Percentiles rank a stretch among this genome's conserved stretches.
Evolutionary conservation across 768 basidiomycete genomes (phyloP).

Genomic region (Trametes maxima): DNA sequence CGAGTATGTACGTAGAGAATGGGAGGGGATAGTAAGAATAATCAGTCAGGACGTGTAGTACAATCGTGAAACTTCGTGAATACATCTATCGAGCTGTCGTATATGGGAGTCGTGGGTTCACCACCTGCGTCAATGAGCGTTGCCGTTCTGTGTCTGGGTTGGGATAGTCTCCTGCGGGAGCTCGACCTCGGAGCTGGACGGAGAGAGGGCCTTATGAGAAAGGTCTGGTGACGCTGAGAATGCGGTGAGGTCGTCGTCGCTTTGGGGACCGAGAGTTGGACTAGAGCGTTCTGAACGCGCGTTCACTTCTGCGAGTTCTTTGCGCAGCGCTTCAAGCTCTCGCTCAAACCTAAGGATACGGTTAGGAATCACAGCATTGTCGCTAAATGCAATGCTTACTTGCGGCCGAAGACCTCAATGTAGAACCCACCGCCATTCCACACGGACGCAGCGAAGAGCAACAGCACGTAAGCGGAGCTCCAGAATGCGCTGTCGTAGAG

Average conservation of each 20-base stretch:
- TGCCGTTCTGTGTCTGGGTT: conserved; percentile 4
- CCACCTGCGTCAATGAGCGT: neutral
- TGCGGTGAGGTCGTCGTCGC: conserved; percentile 47
- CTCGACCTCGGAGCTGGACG: conserved; percentile 25
- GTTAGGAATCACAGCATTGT: conserved; percentile 8
- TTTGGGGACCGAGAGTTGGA: conserved; percentile 41
- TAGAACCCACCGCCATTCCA: conserved; percentile 98
- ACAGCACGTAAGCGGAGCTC: conserved; percentile 76
- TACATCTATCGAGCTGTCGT: conserved; percentile 4
- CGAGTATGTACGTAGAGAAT: neutral
- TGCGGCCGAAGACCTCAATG: conserved; percentile 95
- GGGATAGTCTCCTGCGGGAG: conserved; percentile 19
- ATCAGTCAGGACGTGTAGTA: conserved; percentile 4
- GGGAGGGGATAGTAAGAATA: neutral
- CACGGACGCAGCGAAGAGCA: conserved; percentile 83
- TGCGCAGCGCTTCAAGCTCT: conserved; percentile 86
- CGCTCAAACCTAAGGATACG: conserved; percentile 73
- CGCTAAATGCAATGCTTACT: conserved; percentile 56
- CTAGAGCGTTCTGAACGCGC: conserved; percentile 57
- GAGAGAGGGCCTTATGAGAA: conserved; percentile 31
- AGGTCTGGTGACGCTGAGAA: conserved; percentile 39
- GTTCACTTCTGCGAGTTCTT: conserved; percentile 78
- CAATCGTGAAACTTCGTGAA: conserved; percentile 14
- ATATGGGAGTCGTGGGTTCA: neutral
- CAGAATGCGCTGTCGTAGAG: conserved; percentile 80